Conservation (phyloP, 2,329 filamentous ascomycete genomes). For the Fusarium scirpi region DNA sequence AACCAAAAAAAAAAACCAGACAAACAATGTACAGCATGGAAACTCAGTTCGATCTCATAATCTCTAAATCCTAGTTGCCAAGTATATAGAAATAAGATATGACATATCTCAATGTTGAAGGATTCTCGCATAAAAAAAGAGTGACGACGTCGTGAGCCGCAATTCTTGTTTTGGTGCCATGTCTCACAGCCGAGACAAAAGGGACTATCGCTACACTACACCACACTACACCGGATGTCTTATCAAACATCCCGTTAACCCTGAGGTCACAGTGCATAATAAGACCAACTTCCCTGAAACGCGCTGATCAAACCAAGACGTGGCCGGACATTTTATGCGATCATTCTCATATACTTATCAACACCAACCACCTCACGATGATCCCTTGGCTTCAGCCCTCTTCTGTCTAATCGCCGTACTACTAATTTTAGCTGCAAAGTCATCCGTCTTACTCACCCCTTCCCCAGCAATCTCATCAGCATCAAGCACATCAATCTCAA, state of each 20-base stretch:
- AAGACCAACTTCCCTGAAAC: neutral
- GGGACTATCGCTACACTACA: neutral
- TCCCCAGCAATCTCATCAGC: conserved; percentile 56
- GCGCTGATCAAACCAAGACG: neutral
- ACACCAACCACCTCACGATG: neutral
- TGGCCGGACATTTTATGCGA: neutral
- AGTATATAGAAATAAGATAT: conserved; percentile 4
- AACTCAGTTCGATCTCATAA: conserved; percentile 6
- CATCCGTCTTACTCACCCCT: conserved; percentile 59
- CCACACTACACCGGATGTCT: neutral
- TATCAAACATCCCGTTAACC: neutral
- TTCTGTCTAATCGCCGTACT: conserved; percentile 80
- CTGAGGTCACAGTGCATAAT: neutral
- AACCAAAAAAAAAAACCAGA: conserved; percentile 17
- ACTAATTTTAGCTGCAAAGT: conserved; percentile 72
- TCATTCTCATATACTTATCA: neutral
- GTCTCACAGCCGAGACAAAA: neutral
- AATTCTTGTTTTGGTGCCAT: neutral
- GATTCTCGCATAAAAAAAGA: neutral
- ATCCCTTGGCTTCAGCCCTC: conserved; percentile 52
- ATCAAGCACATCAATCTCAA: conserved; percentile 90
- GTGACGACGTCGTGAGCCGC: conserved; percentile 21
- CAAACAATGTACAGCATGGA: conserved; percentile 7
- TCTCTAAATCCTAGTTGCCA: neutral
- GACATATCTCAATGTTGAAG: neutral